Base-by-base conservation (phyloP, 768 basidiomycete species). In the Phylloporus sp. region DNA sequence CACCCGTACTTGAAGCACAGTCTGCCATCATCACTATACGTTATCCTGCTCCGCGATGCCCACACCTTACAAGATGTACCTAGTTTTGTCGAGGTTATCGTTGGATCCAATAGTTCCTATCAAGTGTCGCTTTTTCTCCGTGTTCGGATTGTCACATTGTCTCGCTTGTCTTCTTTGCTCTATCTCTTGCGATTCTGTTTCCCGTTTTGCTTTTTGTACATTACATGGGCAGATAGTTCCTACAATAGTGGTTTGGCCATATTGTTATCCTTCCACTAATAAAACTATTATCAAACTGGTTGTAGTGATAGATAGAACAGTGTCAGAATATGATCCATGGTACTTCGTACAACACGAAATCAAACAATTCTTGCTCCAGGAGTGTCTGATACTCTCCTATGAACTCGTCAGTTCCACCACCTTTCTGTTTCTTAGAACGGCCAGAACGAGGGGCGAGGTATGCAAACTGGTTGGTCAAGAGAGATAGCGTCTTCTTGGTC, bases 321-420 rank as follows among this genome's bases (percentile, higher is more conserved):
- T 17, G 7, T 72, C 72, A 85, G 57, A 79, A 75, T 31, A 84
- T 70, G 56, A 96, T 87, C 86, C 88, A 92, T 26, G 90, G 91
- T 43, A 99, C 79, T 66, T 97, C 95, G 62, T 84, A 94, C 61
- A 95, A 63, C 20, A 97, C 90, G 59, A 97, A 99, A 67, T 95
- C 91, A 64, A 86, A 92, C 64, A 87, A 89, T 66, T 99, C 95
- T 64, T 94, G 88, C 61, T 99, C 96, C 76, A 99, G 79, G 29
- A 99, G 70, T 11, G 81, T 79, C 64, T 92, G 89, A 65, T 88
- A 99, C 66, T 99, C 95, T 53, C 93, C 95, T 13, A 79, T 75
- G 46, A 90, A 84, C 22, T 92, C 90, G 6, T 86, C 83, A 35
- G 69, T 71, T 7, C 66, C 69, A 1, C 67, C 69, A 9, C 58